These are phyloP conservation scores for Meyerozyma sp. DNA, from an alignment of 1,139 yeast genomes.

Conservation along the genomic window DNA sequence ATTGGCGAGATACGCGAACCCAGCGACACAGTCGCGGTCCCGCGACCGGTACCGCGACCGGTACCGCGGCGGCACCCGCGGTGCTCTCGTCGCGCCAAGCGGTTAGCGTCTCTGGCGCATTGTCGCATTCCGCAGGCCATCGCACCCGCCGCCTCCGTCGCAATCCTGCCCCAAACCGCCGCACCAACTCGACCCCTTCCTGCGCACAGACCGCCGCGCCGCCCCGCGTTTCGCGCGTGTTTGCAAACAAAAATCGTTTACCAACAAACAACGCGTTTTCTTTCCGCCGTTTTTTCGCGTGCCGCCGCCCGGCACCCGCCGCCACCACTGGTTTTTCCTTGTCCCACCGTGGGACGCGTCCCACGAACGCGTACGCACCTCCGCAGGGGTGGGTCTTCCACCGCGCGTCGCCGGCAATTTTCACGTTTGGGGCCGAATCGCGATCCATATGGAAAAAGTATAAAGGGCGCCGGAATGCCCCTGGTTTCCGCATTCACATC, in stretches of 20 bases:
- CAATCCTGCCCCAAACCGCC: no score
- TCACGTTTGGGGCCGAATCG: neutral
- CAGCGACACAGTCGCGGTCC: no score
- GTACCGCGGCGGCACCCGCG: no score
- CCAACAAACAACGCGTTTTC: constrained; percentile 1
- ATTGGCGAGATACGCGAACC: neutral
- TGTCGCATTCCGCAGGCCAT: no score
- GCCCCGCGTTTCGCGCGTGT: neutral
- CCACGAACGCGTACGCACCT: neutral
- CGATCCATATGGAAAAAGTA: constrained; percentile 5
- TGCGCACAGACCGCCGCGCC: neutral
- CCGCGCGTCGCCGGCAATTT: neutral
- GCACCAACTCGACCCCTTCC: neutral
- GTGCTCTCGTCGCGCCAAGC: neutral
- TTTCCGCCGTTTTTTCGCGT: neutral
- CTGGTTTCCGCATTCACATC: neutral
- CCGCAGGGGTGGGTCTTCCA: neutral
- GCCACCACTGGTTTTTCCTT: neutral
- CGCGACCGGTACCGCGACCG: no score
- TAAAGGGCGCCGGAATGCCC: constrained; percentile 7
- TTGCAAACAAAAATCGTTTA: neutral
- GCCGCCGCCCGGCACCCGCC: neutral
- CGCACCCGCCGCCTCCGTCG: no score
- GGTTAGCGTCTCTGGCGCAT: neutral
- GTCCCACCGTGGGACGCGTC: constrained; percentile 1